These are phyloP conservation scores for Colletotrichum nymphaeae DNA, from an alignment of 2,329 filamentous ascomycete genomes.

Conservation along the genomic window DNA sequence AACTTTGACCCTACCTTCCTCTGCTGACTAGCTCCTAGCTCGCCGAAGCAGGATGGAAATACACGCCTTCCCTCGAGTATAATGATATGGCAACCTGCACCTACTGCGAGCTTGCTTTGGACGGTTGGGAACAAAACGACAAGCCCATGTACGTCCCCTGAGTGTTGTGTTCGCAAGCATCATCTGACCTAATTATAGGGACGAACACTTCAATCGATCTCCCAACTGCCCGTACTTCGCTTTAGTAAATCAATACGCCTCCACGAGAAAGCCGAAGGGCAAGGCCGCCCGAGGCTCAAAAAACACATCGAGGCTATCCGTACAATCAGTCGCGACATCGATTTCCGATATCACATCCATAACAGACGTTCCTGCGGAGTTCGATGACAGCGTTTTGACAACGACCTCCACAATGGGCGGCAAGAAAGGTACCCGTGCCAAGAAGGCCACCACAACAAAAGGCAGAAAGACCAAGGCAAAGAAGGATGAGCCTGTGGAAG, in stretches of 20 bases:
- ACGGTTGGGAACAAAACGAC: constrained; percentile 94
- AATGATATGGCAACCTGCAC: constrained; percentile 92
- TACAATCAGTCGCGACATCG: constrained; percentile 65
- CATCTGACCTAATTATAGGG: constrained; percentile 58
- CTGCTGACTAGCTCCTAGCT: constrained; percentile 64
- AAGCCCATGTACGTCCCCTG: constrained; percentile 77
- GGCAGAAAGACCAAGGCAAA: constrained; percentile 65
- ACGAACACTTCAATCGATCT: constrained; percentile 86
- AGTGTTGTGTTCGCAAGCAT: background rate
- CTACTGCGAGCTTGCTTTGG: constrained; percentile 89
- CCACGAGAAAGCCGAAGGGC: constrained; percentile 67
- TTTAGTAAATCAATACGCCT: constrained; percentile 68
- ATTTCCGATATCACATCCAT: constrained; percentile 62
- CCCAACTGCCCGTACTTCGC: constrained; percentile 86
- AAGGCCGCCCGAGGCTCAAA: constrained; percentile 73
- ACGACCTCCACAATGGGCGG: constrained; percentile 69
- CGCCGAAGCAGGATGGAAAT: constrained; percentile 93
- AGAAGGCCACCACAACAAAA: constrained; percentile 63
- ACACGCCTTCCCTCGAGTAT: constrained; percentile 84
- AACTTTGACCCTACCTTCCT: background rate
- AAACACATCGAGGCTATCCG: constrained; percentile 69
- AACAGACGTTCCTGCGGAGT: constrained; percentile 59
- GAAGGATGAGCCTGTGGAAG: constrained; percentile 66
- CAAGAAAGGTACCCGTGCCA: constrained; percentile 61
- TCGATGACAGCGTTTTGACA: constrained; percentile 70